Conservation (phyloP, 805 yeast genomes). For the Kuraishia capsulata region DNA sequence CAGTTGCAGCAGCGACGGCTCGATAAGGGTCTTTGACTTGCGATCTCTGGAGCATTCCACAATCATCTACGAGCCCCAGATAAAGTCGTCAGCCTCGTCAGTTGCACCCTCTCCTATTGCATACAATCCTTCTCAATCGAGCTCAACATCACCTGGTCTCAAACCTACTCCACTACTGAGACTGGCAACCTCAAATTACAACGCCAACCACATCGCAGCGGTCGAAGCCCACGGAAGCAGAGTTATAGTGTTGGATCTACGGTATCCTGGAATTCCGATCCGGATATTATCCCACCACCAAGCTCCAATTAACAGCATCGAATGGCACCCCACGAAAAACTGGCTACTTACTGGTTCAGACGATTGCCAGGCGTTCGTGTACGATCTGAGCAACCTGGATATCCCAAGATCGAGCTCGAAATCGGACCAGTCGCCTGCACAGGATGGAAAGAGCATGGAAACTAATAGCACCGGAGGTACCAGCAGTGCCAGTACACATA, state of each 20-base stretch:
- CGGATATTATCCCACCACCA: conserved; percentile 59
- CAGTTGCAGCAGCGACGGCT: conserved; percentile 92
- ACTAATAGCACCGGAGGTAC: neutral
- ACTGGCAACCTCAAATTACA: conserved; percentile 69
- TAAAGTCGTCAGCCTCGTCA: conserved; percentile 6
- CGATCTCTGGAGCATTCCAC: conserved; percentile 89
- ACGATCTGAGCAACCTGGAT: conserved; percentile 42
- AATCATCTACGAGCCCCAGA: conserved; percentile 77
- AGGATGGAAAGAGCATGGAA: neutral
- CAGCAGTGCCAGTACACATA: too few relatives aligned
- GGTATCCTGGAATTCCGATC: conserved; percentile 82
- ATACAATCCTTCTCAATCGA: neutral
- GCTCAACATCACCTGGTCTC: conserved; percentile 4
- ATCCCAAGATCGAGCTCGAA: neutral
- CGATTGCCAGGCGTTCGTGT: conserved; percentile 63
- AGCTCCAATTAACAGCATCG: conserved; percentile 60
- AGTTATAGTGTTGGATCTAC: conserved; percentile 68
- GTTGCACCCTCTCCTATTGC: conserved; percentile 1
- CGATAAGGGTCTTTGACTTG: conserved; percentile 85
- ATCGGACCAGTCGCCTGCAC: neutral
- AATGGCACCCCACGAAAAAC: conserved; percentile 78
- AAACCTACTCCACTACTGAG: conserved; percentile 57
- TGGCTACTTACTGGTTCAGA: conserved; percentile 57
- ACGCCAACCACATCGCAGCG: conserved; percentile 78
- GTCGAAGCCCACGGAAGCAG: conserved; percentile 61